Base-by-base conservation (phyloP, 805 yeast genomes). In the Nakazawaea sp. region DNA sequence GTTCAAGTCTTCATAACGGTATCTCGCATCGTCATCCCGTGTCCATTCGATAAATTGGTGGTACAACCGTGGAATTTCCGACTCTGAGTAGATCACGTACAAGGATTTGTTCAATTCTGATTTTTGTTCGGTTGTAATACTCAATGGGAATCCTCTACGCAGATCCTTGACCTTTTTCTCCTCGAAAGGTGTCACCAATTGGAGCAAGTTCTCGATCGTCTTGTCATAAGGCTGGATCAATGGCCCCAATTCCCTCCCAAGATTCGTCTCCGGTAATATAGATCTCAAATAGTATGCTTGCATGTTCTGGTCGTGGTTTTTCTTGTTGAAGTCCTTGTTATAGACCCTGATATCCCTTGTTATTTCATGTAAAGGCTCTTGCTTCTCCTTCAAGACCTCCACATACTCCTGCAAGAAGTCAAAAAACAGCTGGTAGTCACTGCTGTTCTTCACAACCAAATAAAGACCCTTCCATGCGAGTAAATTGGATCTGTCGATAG, bases 391-490 rank as follows among this genome's bases (percentile, higher is more conserved):
- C 19, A 33, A 58, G 1, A 62, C 35, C 32, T 72, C 53, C 1
- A 66, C 46, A 19, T 63, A 57, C 18, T 75, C 60, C 2, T 71
- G 64, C 38, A 73, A 51, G 5, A 72, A 62, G 0, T 55, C 47
- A 48, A 81, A 79, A 53, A 71, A 78, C 2, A 56, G 39, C 4
- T 53, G 48, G 44, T 59, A 62, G 37, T 73, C 68, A 3, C 62
- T 52, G 7, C 48, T 45, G 10, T 56, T 48, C 38, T 59, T 58
- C 9, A 59, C 64, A 1, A 75, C 55, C 33, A 73, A 69, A 41
- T 77, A 58, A 42, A 80, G 65, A 1, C 97, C 97, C 50, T 84
- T 86, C 94, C 92, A 89, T 0, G 88, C 94, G 18, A 72, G 54
- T 2, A 76, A 45, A 35, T 79, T 74, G 2, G 62, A 61, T 0